Base-by-base conservation (phyloP, 768 basidiomycete species). In the Grammothele lineata region DNA sequence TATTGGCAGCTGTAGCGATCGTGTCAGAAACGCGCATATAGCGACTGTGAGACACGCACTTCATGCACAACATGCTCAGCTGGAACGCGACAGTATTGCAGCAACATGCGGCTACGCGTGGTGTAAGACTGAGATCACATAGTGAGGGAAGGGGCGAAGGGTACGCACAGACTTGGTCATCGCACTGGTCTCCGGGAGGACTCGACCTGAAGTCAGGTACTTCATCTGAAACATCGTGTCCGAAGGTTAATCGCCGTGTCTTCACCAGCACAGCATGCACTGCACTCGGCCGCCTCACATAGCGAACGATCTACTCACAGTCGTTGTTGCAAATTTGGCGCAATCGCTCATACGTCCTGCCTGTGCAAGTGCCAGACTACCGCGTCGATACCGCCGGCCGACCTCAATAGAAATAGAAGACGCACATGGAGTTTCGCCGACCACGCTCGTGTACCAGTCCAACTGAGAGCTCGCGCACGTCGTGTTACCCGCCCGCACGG, bases 361-460 rank as follows among this genome's bases (percentile, higher is more conserved):
- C 54, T 55, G 27, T 26, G 14, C 14, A 14, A n/a, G n/a, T n/a
- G n/a, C n/a, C 27, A 14, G 27, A 14, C 27, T 7, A 30, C 14
- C 27, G 8, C 27, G 27, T 30, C 14, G 8, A 30, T n/a, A n/a
- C n/a, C n/a, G n/a, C n/a, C n/a, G n/a, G n/a, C n/a, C n/a, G n/a
- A n/a, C 27, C 27, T 30, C 27, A 14, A 30, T 7, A 30, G 7
- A 7, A 7, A 30, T 30, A 7, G 32, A 9, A 10, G 9, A 46
- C 54, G 38, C 14, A 52, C 54, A 55, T 12, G 54, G 54, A 2
- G 54, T 48, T 23, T 55, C 54, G 17, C 54, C 54, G 1, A 55
- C 54, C 18, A 50, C 54, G 40, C 34, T 43, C 9, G 50, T 55
- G 41, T 55, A 55, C 54, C 54, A 55, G 21, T 55, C 50, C 39